Evolutionary conservation across 495 filamentous ascomycete genomes (phyloP), one percentile per base, ranked within the genome.

Genomic region (Melanomma pulvis-pyrius): DNA sequence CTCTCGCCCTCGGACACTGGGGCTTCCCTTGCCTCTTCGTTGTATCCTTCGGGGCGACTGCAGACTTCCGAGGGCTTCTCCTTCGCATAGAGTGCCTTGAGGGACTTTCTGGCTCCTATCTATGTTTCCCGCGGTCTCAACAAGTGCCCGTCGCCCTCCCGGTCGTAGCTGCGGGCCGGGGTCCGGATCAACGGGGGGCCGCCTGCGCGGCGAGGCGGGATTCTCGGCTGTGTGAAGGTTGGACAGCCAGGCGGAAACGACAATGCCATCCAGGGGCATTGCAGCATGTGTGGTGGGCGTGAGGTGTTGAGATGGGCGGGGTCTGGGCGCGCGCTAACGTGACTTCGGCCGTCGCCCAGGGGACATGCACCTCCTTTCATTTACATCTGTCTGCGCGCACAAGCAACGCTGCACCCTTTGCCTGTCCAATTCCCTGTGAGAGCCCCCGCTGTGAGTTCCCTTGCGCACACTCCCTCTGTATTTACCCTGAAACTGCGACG

Each of bases 401-500:
- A 36, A 46, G 36, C 51, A 17, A 11, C n/a, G 2, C 11, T 50
- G 8, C 25, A 50, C 48, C 19, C 48, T 24, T 25, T 44, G 39
- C 48, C 48, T 28, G 48, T 19, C 48, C 21, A 24, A 26, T 3
- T 50, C 9, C n/a, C n/a, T 61, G 30, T 36, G 19, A 39, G n/a
- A 29, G 49, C 28, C 39, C 34, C 13, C n/a, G n/a, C 58, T 68
- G 65, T 68, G 47, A 68, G 65, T 68, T 22, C 26, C 26, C 39
- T 15, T 17, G 39, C n/a, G 39, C 39, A 44, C 39, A 17, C 24
- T 30, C 32, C 41, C 36, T 48, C 36, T 51, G 36, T 26, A 39
- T 68, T 63, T 54, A 1, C 59, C 58, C 65, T 68, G 65, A 68
- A 59, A 63, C 65, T 52, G 49, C 55, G 56, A 61, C 34, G 9